Conservation (phyloP, 805 yeast species). For the Cyberlindnera bimundalis region DNA sequence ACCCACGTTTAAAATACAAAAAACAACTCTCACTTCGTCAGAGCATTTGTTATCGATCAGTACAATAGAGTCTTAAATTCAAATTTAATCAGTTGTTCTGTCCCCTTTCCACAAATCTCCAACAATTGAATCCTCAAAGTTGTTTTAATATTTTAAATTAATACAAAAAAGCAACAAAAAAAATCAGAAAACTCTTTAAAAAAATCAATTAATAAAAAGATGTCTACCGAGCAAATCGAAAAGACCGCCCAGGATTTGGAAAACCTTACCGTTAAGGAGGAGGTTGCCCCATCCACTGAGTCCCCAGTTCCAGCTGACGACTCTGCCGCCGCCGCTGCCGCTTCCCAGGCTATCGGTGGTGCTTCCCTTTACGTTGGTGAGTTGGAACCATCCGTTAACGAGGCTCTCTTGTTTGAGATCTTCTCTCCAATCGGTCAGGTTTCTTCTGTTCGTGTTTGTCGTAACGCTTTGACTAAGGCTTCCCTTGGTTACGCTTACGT, state of each 20-base stretch:
- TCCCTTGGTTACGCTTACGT: constrained; percentile 98
- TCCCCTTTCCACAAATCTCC: background rate
- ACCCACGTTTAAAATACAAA: background rate
- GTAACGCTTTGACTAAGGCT: constrained; percentile 95
- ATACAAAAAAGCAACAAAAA: constrained; percentile 23
- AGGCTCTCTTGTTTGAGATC: constrained; percentile 90
- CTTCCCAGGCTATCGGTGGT: constrained; percentile 29
- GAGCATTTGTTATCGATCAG: constrained; percentile 1
- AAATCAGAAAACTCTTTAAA: constrained; percentile 20
- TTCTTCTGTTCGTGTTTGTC: constrained; percentile 95
- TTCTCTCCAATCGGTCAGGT: constrained; percentile 95
- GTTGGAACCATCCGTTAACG: constrained; percentile 87
- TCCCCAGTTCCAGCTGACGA: constrained; percentile 7
- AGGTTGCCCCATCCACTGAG: constrained; percentile 35
- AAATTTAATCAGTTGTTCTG: background rate
- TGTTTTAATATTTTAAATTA: background rate
- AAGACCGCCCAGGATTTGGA: constrained; percentile 34
- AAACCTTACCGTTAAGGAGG: constrained; percentile 3
- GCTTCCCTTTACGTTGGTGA: constrained; percentile 98
- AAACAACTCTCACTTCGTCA: constrained; percentile 9
- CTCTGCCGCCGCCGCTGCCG: constrained; percentile 29
- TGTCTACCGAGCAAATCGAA: constrained; percentile 40
- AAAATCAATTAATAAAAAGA: constrained; percentile 25
- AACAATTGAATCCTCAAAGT: constrained; percentile 8
- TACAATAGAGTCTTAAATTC: too few relatives aligned